Evolutionary conservation across 1,284 basidiomycete species (phyloP).

Genomic region (Cryptococcus wingfieldii): DNA sequence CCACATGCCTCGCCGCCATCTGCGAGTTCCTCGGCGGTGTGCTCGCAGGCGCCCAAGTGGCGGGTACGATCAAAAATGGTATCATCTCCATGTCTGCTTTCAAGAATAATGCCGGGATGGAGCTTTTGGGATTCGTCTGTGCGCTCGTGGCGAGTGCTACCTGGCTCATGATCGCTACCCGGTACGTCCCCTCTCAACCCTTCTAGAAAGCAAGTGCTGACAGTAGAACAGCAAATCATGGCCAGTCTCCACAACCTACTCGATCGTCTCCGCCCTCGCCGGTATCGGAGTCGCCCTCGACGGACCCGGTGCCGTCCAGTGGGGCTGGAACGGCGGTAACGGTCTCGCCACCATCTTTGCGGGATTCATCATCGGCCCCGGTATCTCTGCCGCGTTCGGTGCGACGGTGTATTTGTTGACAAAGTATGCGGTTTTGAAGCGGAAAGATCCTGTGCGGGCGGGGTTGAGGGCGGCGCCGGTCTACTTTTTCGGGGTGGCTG

Average conservation of each 20-base stretch:
- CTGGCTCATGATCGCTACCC: constrained; percentile 51
- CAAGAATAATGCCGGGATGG: constrained; percentile 49
- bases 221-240: constrained; percentile 27
- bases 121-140: constrained; percentile 52
- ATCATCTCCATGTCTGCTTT: constrained; percentile 48
- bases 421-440: constrained; percentile 48
- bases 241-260: constrained; percentile 52
- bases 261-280: constrained; percentile 51
- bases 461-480: constrained; percentile 47
- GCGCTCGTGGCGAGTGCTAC: constrained; percentile 46
- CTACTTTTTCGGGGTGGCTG: constrained; percentile 49
- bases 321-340: constrained; percentile 54
- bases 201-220: too few relatives aligned
- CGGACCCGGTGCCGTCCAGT: constrained; percentile 48
- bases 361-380: constrained; percentile 48
- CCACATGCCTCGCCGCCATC: constrained; percentile 47
- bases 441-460: constrained; percentile 44
- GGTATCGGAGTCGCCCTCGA: constrained; percentile 53
- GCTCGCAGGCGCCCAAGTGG: constrained; percentile 49
- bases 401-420: constrained; percentile 50
- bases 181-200: too few relatives aligned
- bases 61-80: constrained; percentile 53
- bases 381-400: constrained; percentile 49
- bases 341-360: constrained; percentile 51
- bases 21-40: constrained; percentile 52